Conservation (phyloP, 2,329 filamentous ascomycete species). For the Colletotrichum tamarilloi region DNA sequence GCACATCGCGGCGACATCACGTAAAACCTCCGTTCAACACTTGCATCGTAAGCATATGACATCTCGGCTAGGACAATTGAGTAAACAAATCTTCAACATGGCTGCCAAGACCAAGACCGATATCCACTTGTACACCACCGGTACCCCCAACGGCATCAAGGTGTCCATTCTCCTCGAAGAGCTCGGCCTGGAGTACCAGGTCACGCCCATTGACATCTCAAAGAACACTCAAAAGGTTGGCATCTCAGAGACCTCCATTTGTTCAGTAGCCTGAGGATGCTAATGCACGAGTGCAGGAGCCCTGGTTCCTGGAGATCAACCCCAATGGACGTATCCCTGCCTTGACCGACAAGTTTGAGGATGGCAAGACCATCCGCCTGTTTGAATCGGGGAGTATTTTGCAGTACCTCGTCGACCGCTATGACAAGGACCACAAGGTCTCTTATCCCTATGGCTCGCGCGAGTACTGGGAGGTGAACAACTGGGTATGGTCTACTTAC, state of each 20-base stretch:
- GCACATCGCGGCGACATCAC: not conserved
- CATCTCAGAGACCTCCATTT: conserved; percentile 12
- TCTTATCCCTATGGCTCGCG: conserved; percentile 78
- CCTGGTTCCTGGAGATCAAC: conserved; percentile 92
- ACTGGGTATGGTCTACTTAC: conserved; percentile 67
- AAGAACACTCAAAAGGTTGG: conserved; percentile 61
- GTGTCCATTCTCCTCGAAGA: conserved; percentile 89
- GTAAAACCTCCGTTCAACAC: not conserved
- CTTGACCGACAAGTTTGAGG: conserved; percentile 80
- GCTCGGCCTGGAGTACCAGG: conserved; percentile 83
- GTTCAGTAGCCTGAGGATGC: not conserved
- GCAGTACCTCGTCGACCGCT: conserved; percentile 84
- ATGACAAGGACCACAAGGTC: conserved; percentile 85
- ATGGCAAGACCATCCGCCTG: conserved; percentile 78
- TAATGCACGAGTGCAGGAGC: conserved; percentile 54
- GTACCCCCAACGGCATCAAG: conserved; percentile 92
- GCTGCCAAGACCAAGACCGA: conserved; percentile 59
- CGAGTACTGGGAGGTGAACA: conserved; percentile 83
- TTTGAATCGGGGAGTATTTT: conserved; percentile 89
- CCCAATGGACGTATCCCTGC: conserved; percentile 94
- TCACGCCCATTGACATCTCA: conserved; percentile 74
- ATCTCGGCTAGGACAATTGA: conserved; percentile 18
- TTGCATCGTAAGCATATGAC: conserved; percentile 18
- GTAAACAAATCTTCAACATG: conserved; percentile 49
- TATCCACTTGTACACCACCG: conserved; percentile 84